Percentiles rank a stretch among this genome's conserved stretches.
These are phyloP conservation scores for Paecilomyces dactylethromorphus DNA, from an alignment of 2,329 filamentous ascomycete species.

Conservation along the genomic window DNA sequence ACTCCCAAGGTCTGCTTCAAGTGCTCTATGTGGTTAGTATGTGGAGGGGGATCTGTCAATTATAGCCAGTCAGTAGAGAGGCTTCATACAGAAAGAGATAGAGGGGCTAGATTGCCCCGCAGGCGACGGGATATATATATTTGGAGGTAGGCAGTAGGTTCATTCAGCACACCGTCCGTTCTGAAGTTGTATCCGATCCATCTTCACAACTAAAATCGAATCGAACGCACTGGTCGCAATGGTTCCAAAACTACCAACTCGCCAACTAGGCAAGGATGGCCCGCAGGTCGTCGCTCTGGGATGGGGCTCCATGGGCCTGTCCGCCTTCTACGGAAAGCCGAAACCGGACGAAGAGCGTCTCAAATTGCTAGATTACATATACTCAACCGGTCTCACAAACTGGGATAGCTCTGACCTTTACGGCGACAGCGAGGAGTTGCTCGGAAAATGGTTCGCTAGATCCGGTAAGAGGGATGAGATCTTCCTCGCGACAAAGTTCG, in stretches of 20 bases:
- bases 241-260: not conserved
- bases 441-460: constrained; percentile 19
- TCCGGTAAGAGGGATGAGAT: constrained; percentile 17
- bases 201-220: not conserved
- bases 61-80: no score
- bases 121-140: no score
- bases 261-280: constrained; percentile 20
- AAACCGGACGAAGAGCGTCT: constrained; percentile 45
- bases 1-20: no score
- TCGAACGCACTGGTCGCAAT: not conserved
- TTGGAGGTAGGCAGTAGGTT: no score
- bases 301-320: constrained; percentile 18
- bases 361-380: constrained; percentile 26
- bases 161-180: no score
- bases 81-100: no score
- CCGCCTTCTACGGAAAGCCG: constrained; percentile 39
- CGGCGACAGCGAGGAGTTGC: constrained; percentile 20
- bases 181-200: not conserved
- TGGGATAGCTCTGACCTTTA: constrained; percentile 21
- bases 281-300: constrained; percentile 22
- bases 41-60: no score
- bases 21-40: no score
- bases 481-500: constrained; percentile 20
- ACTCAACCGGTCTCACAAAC: constrained; percentile 15
- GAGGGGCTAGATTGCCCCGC: no score